Base-by-base conservation (phyloP, 2,329 filamentous ascomycete species). In the Blastomyces emzantsi region DNA sequence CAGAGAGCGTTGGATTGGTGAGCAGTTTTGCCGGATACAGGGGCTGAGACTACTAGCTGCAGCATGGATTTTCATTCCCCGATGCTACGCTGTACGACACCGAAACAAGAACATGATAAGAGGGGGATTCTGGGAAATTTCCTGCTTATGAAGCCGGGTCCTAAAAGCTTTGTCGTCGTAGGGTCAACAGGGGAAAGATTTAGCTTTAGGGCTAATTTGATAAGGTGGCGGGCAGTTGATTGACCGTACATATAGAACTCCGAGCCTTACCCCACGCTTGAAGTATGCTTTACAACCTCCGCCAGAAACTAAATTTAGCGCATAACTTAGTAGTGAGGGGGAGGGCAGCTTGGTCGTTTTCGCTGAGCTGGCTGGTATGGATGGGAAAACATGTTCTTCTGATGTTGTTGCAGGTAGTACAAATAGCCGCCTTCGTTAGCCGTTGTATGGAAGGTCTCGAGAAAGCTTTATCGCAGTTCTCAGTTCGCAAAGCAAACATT, bases 61-160 rank as follows among this genome's bases (percentile, higher is more conserved):
- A 43, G n/a, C n/a, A 43, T 3, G 55, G n/a, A 43, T 58, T 43
- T 6, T 11, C 36, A 25, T 43, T 3, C 33, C 9, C 36, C 11
- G 11, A 58, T 58, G 33, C 11, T n/a, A 58, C 55, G 36, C 55
- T 58, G 55, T 58, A 22, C 36, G n/a, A 58, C 55, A 28, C 19
- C 55, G 15, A 58, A 43, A 43, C 55, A 58, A 41, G 55, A 28
- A 43, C n/a, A 25, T 25, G 19, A 41, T 58, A 25, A 25, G 52
- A 33, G 52, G 52, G 52, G 17, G 30, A 17, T 17, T 17, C 25
- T 30, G 22, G 30, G 25, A 13, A 30, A 52, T 28, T n/a, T 30
- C 22, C 13, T 52, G 49, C 2, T 28, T 52, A 4, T 17, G 25
- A 52, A 30, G 49, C 3, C 13, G 17, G 13, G 3, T 25, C 25